Evolutionary conservation across 2,329 filamentous ascomycete genomes (phyloP), one percentile per base, ranked within the genome.

Genomic region (Hysterium pulicare): DNA sequence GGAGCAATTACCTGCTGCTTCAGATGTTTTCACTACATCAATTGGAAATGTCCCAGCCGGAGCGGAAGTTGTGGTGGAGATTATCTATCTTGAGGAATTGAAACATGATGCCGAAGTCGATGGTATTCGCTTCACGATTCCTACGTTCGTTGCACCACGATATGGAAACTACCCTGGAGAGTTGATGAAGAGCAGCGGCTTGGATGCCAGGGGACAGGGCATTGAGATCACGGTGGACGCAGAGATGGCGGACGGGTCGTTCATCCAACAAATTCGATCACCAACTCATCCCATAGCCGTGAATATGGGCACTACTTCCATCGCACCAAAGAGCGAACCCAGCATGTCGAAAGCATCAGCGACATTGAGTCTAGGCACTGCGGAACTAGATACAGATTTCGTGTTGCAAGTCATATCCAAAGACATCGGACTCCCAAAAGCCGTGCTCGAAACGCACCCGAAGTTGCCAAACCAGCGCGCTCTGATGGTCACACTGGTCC

Each of bases 71-170:
- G 59, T 73, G 5, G 76, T 88, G 5, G 73, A 83, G 9, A 78
- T 88, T 42, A 78, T 72, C 0, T 87, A 86, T 47, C 71, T 87
- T 4, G 82, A 81, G 2, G 84, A 89, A 59, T 71, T 89, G 41
- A 86, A 86, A 66, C 82, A 87, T 50, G 84, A 88, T 55, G 76
- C 81, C 33, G 79, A 83, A 47, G 71, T 78, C 3, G 82, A 89
- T 54, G 83, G 83, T 5, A 70, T 85, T 20, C 76, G 83, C 5
- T 85, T 84, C 57, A 87, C 79, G 4, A 77, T 90, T 4, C 86
- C 85, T 0, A 85, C 77, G 1, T 67, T 62, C 36, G 82, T 90
- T 42, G 81, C 80, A 0, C 84, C 84, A 2, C 75, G 84, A 16
- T 89, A 87, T 61, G 82, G 82, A 8, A 42, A 41, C 2, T 71